Evolutionary conservation across 2,329 filamentous ascomycete species (phyloP).

Genomic region (Chrysoporthe puriensis): DNA sequence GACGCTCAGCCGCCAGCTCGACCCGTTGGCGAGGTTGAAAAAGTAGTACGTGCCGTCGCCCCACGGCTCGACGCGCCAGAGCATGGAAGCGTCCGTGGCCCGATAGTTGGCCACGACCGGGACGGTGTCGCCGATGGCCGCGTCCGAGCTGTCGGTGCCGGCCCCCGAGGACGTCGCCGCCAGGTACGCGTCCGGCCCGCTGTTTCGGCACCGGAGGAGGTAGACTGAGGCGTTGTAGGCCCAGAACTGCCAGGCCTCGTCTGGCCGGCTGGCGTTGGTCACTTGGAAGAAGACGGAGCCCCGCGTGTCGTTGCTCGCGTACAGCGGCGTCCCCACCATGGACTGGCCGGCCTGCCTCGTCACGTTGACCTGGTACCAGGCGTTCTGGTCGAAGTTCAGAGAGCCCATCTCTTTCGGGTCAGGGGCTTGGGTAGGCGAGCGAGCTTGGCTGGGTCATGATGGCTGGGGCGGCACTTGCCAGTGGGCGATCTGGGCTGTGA

Average conservation of each 20-base stretch:
- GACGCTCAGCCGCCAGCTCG: conserved; percentile 17
- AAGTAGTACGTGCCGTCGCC: conserved; percentile 20
- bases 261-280: neutral
- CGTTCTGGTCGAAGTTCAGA: conserved; percentile 17
- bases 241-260: conserved; percentile 20
- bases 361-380: conserved; percentile 24
- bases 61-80: conserved; percentile 19
- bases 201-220: conserved; percentile 13
- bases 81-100: conserved; percentile 18
- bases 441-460: neutral
- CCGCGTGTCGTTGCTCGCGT: neutral
- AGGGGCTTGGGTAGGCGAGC: neutral
- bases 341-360: conserved; percentile 6
- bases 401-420: neutral
- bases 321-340: neutral
- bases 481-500: neutral
- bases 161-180: neutral
- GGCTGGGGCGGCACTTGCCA: too few relatives aligned
- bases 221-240: conserved; percentile 19
- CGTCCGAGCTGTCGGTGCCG: neutral
- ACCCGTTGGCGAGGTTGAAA: conserved; percentile 18
- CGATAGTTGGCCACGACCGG: neutral
- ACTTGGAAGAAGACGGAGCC: conserved; percentile 13
- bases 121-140: conserved; percentile 1
- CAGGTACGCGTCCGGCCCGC: conserved; percentile 12